phyloP scores from a whole-genome alignment of 495 filamentous ascomycete species.

The Talaromyces trachyspermus region DNA sequence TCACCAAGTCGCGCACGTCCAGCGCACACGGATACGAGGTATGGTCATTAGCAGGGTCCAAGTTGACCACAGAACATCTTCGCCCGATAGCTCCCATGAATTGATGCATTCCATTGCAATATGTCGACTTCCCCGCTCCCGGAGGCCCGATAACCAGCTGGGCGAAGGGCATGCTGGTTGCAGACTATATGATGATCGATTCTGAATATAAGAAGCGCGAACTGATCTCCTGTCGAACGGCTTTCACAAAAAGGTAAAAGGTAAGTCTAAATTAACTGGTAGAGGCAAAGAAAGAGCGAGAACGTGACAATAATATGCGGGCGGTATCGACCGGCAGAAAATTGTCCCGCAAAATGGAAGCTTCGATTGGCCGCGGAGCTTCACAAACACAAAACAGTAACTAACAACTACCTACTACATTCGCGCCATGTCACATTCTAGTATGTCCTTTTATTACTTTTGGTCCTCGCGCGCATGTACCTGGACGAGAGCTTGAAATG shows the following conservation, averaged over 20 bases:
- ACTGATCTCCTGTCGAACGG: too few relatives aligned
- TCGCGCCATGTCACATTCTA: conserved; percentile 7
- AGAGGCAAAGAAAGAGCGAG: background rate
- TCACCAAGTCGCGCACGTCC: conserved; percentile 83
- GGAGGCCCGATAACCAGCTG: conserved; percentile 89
- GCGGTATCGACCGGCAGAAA: conserved; percentile 6
- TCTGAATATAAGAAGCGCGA: too few relatives aligned
- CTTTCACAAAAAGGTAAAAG: background rate
- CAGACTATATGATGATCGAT: background rate
- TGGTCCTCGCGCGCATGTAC: too few relatives aligned
- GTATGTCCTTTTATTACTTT: too few relatives aligned
- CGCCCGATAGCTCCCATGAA: conserved; percentile 92
- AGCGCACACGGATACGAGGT: conserved; percentile 64
- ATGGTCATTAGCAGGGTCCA: conserved; percentile 91
- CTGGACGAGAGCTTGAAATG: background rate
- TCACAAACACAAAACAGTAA: too few relatives aligned
- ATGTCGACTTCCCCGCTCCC: conserved; percentile 92
- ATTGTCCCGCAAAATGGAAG: conserved; percentile 15
- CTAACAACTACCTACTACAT: background rate
- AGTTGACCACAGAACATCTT: conserved; percentile 89
- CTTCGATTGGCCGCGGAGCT: conserved; percentile 21
- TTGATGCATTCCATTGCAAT: conserved; percentile 98
- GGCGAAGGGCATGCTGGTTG: conserved; percentile 47
- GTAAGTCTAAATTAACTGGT: background rate
- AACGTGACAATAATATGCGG: background rate